These are phyloP conservation scores for Cutaneotrichosporon sp. DNA, from an alignment of 1,284 basidiomycete genomes.

Conservation along the genomic window DNA sequence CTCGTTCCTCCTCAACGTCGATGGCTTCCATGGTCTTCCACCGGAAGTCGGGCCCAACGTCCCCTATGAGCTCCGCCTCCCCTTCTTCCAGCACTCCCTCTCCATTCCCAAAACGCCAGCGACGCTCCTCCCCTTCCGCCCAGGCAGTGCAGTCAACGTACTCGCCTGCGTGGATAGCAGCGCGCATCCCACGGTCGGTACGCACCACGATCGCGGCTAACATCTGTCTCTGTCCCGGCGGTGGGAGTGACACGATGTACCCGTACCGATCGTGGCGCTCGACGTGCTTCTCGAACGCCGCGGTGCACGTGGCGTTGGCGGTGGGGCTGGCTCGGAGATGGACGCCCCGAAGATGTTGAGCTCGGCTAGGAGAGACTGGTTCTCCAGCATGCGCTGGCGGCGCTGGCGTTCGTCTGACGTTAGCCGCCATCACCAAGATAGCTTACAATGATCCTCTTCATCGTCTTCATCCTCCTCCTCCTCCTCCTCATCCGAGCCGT, in stretches of 20 bases:
- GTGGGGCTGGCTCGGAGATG: background rate
- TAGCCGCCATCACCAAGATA: background rate
- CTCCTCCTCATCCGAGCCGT: background rate
- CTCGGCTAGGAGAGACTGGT: slow-evolving; percentile 13
- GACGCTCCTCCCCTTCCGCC: slow-evolving; percentile 33
- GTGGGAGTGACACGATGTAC: slow-evolving; percentile 33
- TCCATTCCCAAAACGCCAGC: slow-evolving; percentile 39
- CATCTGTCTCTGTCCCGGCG: slow-evolving; percentile 30
- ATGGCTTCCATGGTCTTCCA: slow-evolving; percentile 8
- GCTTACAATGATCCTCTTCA: slow-evolving; percentile 10
- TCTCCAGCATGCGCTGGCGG: slow-evolving; percentile 16
- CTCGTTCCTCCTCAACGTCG: background rate
- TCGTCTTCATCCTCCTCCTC: slow-evolving; percentile 4
- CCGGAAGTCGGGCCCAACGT: slow-evolving; percentile 27
- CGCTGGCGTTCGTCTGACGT: slow-evolving; percentile 20
- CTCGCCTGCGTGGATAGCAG: slow-evolving; percentile 34
- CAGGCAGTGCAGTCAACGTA: slow-evolving; percentile 35
- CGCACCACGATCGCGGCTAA: slow-evolving; percentile 46
- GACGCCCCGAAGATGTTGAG: slow-evolving; percentile 8
- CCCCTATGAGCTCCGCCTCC: slow-evolving; percentile 28
- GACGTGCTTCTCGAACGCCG: background rate
- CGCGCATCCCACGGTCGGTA: slow-evolving; percentile 24
- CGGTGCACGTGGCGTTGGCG: background rate
- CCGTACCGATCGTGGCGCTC: slow-evolving; percentile 33
- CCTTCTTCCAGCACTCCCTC: slow-evolving; percentile 22